Base-by-base conservation (phyloP, 176 grass and related monocot species). In the Raddia distichophylla region DNA sequence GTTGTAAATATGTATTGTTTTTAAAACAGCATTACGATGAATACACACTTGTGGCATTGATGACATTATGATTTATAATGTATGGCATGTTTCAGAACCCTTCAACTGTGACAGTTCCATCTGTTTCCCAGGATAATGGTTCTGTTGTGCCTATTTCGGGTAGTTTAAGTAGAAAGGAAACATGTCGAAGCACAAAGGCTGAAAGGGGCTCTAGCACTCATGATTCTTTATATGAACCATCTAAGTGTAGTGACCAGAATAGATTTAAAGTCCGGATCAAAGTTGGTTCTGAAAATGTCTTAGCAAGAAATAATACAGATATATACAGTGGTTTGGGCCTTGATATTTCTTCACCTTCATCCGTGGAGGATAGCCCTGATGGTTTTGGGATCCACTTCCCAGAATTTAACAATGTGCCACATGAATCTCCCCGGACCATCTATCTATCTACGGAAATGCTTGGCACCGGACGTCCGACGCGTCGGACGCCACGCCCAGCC, bases 251-350 rank as follows among this genome's bases (percentile, higher is more conserved):
- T 48, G 91, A 93, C 75, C 91, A 90, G 60, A 99, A 91, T 50
- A 91, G 84, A 64, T 84, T 93, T 83, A 99, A 99, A 85, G 92
- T 99, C 70, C 93, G 96, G 79, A 99, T 99, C 66, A 99, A 95
- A 90, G 91, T 99, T 85, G 89, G 89, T 70, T 87, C 86, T 64
- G 91, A 91, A 9, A 93, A 88, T 65, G 84, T 74, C 10, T 56
- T 90, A 87, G 67, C 89, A 16, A 93, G 75, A 91, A 91, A 95
- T 84, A 98, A 93, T 84, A 73, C 95, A 10, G 92, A 88, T 87
- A 93, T 99, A 52, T 99, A 99, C 73, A 95, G 89, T 56, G 93
- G 91, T 76, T 64, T 99, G 77, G 96, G 93, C 48, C 91, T 99
- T 43, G 86, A 99, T 71, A 88, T 95, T 87, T 95, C 91, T 84